Evolutionary conservation across 176 grass and related monocot species (phyloP), one percentile per base, ranked within the genome.

Genomic region (Leersia perrieri): DNA sequence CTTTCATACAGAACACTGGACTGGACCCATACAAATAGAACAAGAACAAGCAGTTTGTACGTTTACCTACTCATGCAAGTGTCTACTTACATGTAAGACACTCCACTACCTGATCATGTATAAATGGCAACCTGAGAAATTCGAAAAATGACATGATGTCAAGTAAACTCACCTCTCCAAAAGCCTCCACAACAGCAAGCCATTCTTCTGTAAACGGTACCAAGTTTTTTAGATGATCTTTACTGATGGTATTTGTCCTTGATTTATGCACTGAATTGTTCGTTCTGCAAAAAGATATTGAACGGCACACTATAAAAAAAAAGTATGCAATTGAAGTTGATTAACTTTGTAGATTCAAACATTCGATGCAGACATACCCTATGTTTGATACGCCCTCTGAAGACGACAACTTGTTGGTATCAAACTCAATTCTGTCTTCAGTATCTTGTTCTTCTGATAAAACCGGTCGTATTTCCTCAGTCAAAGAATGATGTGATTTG

Each of bases 171-270:
- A 98, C 95, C 92, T 95, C 88, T 40, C 92, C 95, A 69, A 81
- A 87, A 71, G 84, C 62, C 63, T 95, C 95, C 60, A 94, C 80
- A 22, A 77, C 79, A 76, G 90, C 92, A 80, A n/a, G n/a, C n/a
- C 95, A 98, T 82, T 98, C 95, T 84, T 98, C 92, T 26, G 92
- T 84, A 86, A 98, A 98, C 9, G 88, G 92, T 63, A 82, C 61
- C 57, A 92, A 80, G 81, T 88, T 67, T n/a, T 80, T 79, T 18
- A 82, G 74, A 85, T 79, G 83, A 62, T 93, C 82, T 85, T 84
- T 77, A 63, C 73, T 61, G 51, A 63, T 51, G 38, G 63, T 76
- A 51, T 90, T 85, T 73, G 76, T 16, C 23, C 73, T 51, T 35
- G 66, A 29, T 74, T 63, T 82, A 41, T 62, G 38, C 23, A 33